A percentile compares a stretch with the other conserved stretches of the same genome.
Conservation (phyloP, 169 alveolate species). For the Haemoproteus tartakovskyi region DNA sequence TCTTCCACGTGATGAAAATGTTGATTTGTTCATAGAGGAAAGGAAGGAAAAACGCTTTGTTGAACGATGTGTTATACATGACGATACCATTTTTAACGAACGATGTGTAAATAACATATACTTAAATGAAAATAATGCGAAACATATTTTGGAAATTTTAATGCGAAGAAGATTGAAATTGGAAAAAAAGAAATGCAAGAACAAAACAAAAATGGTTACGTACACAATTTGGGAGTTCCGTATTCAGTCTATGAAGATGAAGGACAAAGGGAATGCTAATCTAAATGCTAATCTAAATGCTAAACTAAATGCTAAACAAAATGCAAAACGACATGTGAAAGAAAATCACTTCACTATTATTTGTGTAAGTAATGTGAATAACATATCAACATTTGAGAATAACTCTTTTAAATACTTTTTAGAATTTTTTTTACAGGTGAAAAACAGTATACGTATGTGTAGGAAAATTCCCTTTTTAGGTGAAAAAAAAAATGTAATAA, state of each 20-base stretch:
- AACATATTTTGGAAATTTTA: constrained; percentile 6
- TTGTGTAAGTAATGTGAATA: constrained; percentile 6
- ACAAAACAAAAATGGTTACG: neutral
- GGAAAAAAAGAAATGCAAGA: neutral
- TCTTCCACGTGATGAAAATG: too few relatives aligned
- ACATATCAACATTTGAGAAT: neutral
- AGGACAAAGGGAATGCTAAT: neutral
- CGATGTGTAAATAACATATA: constrained; percentile 13
- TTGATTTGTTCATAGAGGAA: too few relatives aligned
- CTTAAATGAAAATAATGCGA: neutral
- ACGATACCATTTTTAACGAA: too few relatives aligned
- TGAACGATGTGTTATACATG: too few relatives aligned
- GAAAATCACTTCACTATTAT: constrained; percentile 4
- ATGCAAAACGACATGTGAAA: neutral
- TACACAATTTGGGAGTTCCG: neutral
- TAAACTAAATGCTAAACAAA: neutral
- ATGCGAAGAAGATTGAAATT: neutral
- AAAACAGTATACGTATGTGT: too few relatives aligned
- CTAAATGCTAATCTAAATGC: neutral
- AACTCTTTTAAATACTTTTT: constrained; percentile 6
- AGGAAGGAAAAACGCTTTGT: too few relatives aligned
- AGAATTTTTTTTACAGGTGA: constrained; percentile 12
- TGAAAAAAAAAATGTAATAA: neutral
- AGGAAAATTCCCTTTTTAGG: neutral
- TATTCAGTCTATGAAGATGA: too few relatives aligned